Percentiles rank a stretch among this genome's conserved stretches.
phyloP scores from a whole-genome alignment of 1,284 basidiomycete genomes.

The Cryptococcus jaspeensis region DNA sequence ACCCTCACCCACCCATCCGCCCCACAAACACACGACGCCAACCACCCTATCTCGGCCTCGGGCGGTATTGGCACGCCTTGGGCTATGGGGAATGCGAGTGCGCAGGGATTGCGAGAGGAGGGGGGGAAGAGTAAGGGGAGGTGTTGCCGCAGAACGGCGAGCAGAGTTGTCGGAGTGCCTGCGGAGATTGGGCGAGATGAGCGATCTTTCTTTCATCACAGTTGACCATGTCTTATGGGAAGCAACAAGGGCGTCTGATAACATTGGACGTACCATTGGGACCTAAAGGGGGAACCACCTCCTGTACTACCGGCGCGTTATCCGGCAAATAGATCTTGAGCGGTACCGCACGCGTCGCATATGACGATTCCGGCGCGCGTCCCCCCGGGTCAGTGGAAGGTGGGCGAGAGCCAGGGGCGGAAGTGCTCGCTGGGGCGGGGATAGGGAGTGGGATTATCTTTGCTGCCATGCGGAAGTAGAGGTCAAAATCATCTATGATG shows the following conservation, averaged over 20 bases:
- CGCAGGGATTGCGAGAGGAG: slow-evolving; percentile 27
- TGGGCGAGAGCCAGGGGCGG: slow-evolving; percentile 53
- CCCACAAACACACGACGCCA: slow-evolving; percentile 82
- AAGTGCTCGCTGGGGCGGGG: slow-evolving; percentile 57
- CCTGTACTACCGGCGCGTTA: slow-evolving; percentile 79
- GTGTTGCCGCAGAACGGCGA: slow-evolving; percentile 46
- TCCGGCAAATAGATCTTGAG: slow-evolving; percentile 87
- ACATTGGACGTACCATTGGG: slow-evolving; percentile 40
- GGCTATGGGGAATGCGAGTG: slow-evolving; percentile 61
- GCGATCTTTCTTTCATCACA: not conserved
- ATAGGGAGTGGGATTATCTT: slow-evolving; percentile 63
- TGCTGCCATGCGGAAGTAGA: slow-evolving; percentile 86
- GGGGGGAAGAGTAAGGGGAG: slow-evolving; percentile 55
- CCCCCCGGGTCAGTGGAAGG: slow-evolving; percentile 64
- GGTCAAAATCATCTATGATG: slow-evolving; percentile 81
- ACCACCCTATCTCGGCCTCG: slow-evolving; percentile 88
- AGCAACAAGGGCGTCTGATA: slow-evolving; percentile 4
- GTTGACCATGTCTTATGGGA: not conserved
- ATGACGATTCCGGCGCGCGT: slow-evolving; percentile 57
- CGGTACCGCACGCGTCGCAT: slow-evolving; percentile 80
- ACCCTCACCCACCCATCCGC: slow-evolving; percentile 94
- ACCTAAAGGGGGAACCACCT: slow-evolving; percentile 72
- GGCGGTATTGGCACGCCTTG: slow-evolving; percentile 84
- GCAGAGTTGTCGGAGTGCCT: slow-evolving; percentile 54
- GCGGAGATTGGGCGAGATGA: not conserved